Conservation (phyloP, 805 yeast genomes). For the Metschnikowia vanudenii region DNA sequence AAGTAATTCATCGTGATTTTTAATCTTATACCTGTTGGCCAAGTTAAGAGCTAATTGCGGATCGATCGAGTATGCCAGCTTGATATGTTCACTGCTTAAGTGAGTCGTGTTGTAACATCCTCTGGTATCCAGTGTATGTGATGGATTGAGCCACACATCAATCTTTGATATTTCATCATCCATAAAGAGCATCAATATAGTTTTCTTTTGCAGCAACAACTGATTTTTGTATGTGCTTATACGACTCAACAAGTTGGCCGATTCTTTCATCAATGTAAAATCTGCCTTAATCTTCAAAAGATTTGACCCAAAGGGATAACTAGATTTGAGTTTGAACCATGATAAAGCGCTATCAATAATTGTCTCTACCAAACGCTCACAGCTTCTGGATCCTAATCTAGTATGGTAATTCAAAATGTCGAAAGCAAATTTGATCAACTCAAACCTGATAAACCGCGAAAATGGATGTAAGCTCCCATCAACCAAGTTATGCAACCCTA, state of each 20-base stretch:
- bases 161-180: conserved; percentile 73
- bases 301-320: conserved; percentile 86
- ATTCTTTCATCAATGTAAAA: conserved; percentile 52
- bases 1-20: conserved; percentile 39
- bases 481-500: conserved; percentile 51
- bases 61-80: conserved; percentile 59
- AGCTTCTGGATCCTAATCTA: conserved; percentile 48
- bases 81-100: conserved; percentile 43
- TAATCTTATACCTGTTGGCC: conserved; percentile 55
- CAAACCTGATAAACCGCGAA: conserved; percentile 72
- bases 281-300: conserved; percentile 70
- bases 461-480: conserved; percentile 80
- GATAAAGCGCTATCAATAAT: conserved; percentile 67
- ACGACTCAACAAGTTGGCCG: conserved; percentile 36
- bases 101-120: conserved; percentile 35
- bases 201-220: conserved; percentile 47
- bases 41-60: conserved; percentile 74
- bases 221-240: conserved; percentile 23
- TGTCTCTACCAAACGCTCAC: conserved; percentile 44
- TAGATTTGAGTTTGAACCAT: conserved; percentile 68
- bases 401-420: conserved; percentile 59
- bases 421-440: conserved; percentile 64
- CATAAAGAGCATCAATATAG: conserved; percentile 59
- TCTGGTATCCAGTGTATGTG: conserved; percentile 41
- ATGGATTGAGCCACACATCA: conserved; percentile 74